Evolutionary conservation across 768 basidiomycete species (phyloP), one percentile per base, ranked within the genome.

Genomic region (Rubroboletus pulcherrimus): DNA sequence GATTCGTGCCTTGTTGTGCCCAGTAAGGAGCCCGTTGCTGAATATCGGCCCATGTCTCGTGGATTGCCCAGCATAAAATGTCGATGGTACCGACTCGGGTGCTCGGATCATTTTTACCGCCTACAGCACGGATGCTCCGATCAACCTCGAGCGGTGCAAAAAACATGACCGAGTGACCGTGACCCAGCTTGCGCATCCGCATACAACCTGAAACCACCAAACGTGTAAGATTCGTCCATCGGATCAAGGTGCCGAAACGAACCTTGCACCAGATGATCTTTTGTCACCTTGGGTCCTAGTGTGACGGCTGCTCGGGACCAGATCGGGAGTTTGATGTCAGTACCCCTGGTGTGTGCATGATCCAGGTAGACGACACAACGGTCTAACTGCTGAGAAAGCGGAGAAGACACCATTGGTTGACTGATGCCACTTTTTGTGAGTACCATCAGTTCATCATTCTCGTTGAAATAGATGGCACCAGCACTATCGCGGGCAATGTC

Each of bases 121-220:
- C 43, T 1, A 64, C 52, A 5, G 56, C 45, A 24, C 75, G 73
- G 51, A 80, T 78, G 2, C 53, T 51, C 26, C 58, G 55, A 42
- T 75, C 73, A 5, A 78, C 69, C 46, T 78, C 76, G 0, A 57
- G 60, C 1, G 78, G 73, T 3, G 76, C 79, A 44, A 77, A 75
- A 55, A 81, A 80, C 43, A 75, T 61, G 9, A 79, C 66, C 4
- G 77, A 75, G 55, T 81, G 80, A 0, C 76, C 77, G 17, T 63
- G 58, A 11, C 79, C 80, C 2, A 80, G 67, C 54, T 73, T 72
- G 2, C 80, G 72, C 79, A 81, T 78, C 7, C 79, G 68, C 79
- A 81, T 81, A 51, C 79, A 81, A 7, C 78, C 80, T 80, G 8
- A 30, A 35, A 3, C 0, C 4, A 7, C 30, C 21, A 21, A 15